Evolutionary conservation across 352 stramenopile species (phyloP).

Genomic region (Thalassiosira oceanica): DNA sequence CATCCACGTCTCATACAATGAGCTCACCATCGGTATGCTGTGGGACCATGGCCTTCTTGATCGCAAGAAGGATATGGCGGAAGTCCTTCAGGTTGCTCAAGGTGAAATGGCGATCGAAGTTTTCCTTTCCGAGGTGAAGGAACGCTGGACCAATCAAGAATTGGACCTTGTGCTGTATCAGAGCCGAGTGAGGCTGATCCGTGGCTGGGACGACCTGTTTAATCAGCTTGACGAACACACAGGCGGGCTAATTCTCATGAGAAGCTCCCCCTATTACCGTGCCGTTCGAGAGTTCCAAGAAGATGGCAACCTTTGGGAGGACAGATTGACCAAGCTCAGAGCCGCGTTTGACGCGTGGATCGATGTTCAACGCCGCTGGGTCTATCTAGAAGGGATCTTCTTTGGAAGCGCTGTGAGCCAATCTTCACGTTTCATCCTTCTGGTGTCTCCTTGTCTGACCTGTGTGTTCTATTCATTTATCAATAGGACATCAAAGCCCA

Average conservation of each 20-base stretch:
- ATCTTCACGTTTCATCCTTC: no score
- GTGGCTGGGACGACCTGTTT: slow-evolving; percentile 99
- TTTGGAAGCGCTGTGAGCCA: slow-evolving; percentile 87
- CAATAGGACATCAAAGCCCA: slow-evolving; percentile 97
- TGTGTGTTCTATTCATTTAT: no score
- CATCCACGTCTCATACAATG: slow-evolving; percentile 89
- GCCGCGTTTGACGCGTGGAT: slow-evolving; percentile 99
- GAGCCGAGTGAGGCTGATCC: slow-evolving; percentile 94
- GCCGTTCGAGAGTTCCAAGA: slow-evolving; percentile 94
- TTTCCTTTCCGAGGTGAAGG: slow-evolving; percentile 92
- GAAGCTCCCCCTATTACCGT: slow-evolving; percentile 98
- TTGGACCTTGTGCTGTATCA: slow-evolving; percentile 85
- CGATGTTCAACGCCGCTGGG: slow-evolving; percentile 98
- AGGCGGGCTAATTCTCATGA: slow-evolving; percentile 97
- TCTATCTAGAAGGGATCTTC: slow-evolving; percentile 99
- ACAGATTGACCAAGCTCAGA: slow-evolving; percentile 94
- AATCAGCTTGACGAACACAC: slow-evolving; percentile 99
- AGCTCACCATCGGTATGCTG: slow-evolving; percentile 95
- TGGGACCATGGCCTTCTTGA: slow-evolving; percentile 93
- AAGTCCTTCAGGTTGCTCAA: slow-evolving; percentile 96
- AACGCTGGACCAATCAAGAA: slow-evolving; percentile 82
- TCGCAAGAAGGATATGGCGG: slow-evolving; percentile 92
- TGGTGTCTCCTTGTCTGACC: no score
- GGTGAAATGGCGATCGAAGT: slow-evolving; percentile 99
- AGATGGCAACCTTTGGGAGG: slow-evolving; percentile 95